Evolutionary conservation across 1,284 basidiomycete species (phyloP), one percentile per base, ranked within the genome.

Genomic region (Sporisorium reilianum): DNA sequence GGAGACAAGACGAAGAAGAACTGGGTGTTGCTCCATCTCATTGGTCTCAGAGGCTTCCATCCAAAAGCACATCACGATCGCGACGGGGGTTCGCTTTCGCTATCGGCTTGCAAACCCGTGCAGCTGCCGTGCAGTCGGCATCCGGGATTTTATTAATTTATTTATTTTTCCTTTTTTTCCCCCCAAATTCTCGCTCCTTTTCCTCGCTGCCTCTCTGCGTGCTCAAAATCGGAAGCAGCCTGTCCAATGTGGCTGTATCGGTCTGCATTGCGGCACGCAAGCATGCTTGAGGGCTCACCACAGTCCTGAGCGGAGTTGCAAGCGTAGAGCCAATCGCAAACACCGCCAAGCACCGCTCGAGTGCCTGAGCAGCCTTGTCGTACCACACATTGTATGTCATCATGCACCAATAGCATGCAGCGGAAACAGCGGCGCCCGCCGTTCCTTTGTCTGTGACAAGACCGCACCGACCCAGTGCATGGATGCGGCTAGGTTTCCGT

Each of bases 41-140:
- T 18, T 18, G 16, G 46, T 48, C 46, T 48, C 46, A 30, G 28
- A 48, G 20, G 10, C 22, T 30, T 20, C 8, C 9, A 16, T 36
- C 20, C 26, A 28, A 28, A 65, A 59, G 64, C 57, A 60, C 48
- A 45, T 60, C 51, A 9, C 64, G 64, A 66, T 66, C 64, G 64
- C 64, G 57, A 66, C 30, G 25, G 16, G n/a, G 22, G 8, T 41
- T 63, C 41, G 50, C 62, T 49, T 59, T 16, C 22, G 20, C 41
- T 26, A 55, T 36, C 45, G 48, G 14, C 25, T 41, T 54, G n/a
- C n/a, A n/a, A 23, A 41, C 16, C 45, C 62, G 55, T 58, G 42
- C 45, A 57, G 55, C 52, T 48, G 45, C 14, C 20, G 38, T 23
- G 42, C 32, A 50, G 22, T 12, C 20, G 38, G 25, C 46, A 50